Evolutionary conservation across 1,284 basidiomycete species (phyloP), one percentile per base, ranked within the genome.

Genomic region (Fistulina hepatica): DNA sequence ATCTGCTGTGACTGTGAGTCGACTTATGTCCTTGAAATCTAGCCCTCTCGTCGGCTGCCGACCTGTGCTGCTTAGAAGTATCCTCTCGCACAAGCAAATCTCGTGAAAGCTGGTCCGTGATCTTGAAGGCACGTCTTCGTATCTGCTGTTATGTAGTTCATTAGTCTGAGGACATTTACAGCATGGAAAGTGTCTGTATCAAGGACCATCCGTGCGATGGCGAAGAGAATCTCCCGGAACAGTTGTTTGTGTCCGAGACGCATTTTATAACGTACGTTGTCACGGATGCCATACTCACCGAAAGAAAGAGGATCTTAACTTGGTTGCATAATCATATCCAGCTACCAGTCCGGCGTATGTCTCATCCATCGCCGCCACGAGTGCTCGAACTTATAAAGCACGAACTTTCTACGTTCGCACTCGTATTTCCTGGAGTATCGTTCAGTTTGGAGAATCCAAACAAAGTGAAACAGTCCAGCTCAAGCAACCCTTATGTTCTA

Each of bases 1-100:
- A 39, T 17, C 28, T 39, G 27, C 21, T 20, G 31, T n/a, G 15
- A 33, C 12, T 37, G 28, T 23, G 16, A 19, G 21, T 21, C 31
- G 30, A 39, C 36, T n/a, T 19, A 28, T 34, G 21, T 32, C 38
- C 24, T 36, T 16, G 16, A 22, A 40, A 7, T 27, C 16, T 43
- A 89, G 88, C 89, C 5, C 58, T 93, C 31, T 80, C 84, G n/a
- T 90, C 88, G 26, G 76, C 81, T 36, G 79, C 81, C 21, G 76
- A 86, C 51, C 61, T 79, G 21, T 76, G 63, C 23, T 86, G 76
- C 47, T 50, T 89, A 34, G 85, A 90, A 55, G 78, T 94, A 35
- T 76, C 76, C 20, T 86, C 88, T 2, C 71, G 82, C 6, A 76
- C 79, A 0, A 44, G 57, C 6, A 59, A 57, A 21, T 74, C 74